Evolutionary conservation across 1,139 yeast genomes (phyloP).

Genomic region (Petasospora rhodanensis): DNA sequence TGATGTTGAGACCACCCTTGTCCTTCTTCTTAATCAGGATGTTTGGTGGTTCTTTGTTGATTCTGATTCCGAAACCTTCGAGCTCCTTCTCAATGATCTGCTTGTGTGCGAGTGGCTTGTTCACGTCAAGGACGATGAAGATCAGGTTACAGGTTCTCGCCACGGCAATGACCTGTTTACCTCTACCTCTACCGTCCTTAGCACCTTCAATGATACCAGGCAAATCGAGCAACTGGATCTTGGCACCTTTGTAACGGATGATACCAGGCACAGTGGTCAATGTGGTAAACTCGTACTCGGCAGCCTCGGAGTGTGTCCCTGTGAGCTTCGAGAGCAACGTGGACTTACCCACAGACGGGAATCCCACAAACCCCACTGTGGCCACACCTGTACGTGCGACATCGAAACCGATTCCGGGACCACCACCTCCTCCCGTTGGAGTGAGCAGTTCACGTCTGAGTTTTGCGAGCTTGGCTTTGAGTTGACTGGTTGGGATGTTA

Average conservation of each 20-base stretch:
- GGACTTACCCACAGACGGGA: conserved; percentile 97
- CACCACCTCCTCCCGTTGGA: conserved; percentile 81
- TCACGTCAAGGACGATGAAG: conserved; percentile 90
- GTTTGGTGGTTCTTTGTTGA: conserved; percentile 89
- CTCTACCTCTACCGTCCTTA: conserved; percentile 98
- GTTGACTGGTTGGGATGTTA: no score
- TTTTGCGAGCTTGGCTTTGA: conserved; percentile 94
- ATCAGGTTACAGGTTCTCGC: conserved; percentile 93
- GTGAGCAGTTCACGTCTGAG: conserved; percentile 86
- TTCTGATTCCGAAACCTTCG: conserved; percentile 95
- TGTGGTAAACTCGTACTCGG: conserved; percentile 96
- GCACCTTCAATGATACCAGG: conserved; percentile 99
- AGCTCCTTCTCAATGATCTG: conserved; percentile 89
- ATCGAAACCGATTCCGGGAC: conserved; percentile 87
- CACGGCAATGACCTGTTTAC: conserved; percentile 97
- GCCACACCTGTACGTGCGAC: conserved; percentile 98
- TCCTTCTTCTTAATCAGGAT: conserved; percentile 89
- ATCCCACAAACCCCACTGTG: conserved; percentile 94
- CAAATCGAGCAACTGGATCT: conserved; percentile 93
- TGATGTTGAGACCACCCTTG: conserved; percentile 90
- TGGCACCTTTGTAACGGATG: conserved; percentile 93
- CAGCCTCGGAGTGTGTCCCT: conserved; percentile 95
- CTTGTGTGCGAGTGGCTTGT: conserved; percentile 92
- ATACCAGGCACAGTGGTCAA: conserved; percentile 97
- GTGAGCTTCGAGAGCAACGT: conserved; percentile 84